Evolutionary conservation across 2,329 filamentous ascomycete species (phyloP).

Genomic region (Neophaeococcomyces mojaviensis): DNA sequence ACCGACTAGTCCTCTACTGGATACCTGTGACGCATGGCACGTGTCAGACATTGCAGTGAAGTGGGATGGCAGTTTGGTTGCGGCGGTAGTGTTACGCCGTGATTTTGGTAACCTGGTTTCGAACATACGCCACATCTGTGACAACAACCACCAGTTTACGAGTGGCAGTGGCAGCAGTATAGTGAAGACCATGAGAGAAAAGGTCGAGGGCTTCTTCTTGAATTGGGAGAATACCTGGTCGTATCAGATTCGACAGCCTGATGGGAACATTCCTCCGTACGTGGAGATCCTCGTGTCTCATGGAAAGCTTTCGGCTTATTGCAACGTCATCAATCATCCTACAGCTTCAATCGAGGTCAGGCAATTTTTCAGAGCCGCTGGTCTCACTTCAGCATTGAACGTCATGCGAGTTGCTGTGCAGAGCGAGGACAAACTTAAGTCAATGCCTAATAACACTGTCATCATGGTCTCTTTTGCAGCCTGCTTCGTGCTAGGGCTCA

Average conservation of each 20-base stretch:
- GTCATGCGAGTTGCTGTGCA: conserved; percentile 67
- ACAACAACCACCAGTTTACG: conserved; percentile 26
- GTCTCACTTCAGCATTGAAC: conserved; percentile 64
- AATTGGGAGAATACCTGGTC: conserved; percentile 60
- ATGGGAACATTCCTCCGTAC: conserved; percentile 57
- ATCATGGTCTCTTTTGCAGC: conserved; percentile 73
- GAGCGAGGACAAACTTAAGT: conserved; percentile 60
- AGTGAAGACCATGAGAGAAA: conserved; percentile 43
- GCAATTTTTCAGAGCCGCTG: conserved; percentile 64
- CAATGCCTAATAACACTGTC: conserved; percentile 71
- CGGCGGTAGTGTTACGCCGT: conserved; percentile 61
- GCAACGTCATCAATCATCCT: conserved; percentile 66
- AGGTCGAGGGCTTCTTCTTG: conserved; percentile 59
- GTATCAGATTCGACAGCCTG: conserved; percentile 47
- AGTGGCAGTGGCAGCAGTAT: conserved; percentile 30
- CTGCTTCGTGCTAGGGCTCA: conserved; percentile 58
- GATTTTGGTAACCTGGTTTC: conserved; percentile 47
- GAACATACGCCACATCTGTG: conserved; percentile 30
- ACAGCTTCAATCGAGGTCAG: conserved; percentile 64
- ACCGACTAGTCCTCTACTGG: conserved; percentile 57
- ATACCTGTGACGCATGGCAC: conserved; percentile 64
- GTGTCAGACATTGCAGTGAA: conserved; percentile 54
- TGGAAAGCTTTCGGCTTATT: conserved; percentile 66
- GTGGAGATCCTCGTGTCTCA: conserved; percentile 68
- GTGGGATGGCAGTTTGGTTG: conserved; percentile 64